Evolutionary conservation across 441 rosid genomes (phyloP).

Genomic region (Daphne laureola): DNA sequence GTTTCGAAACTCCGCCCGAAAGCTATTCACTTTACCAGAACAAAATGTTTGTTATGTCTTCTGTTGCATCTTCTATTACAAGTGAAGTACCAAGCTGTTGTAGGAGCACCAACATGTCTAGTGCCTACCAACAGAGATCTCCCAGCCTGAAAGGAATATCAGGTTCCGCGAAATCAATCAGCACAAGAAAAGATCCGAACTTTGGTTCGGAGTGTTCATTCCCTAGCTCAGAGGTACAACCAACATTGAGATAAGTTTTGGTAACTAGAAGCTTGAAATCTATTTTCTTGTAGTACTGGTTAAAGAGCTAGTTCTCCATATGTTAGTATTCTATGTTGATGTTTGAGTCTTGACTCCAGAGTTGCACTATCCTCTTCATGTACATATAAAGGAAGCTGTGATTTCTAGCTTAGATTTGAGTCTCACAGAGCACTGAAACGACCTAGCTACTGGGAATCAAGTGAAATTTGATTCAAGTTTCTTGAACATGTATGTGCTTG

Average conservation of each 20-base stretch:
- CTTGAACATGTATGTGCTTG: too few species aligned
- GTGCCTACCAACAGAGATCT: slow-evolving; percentile 60
- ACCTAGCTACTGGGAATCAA: too few species aligned
- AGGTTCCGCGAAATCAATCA: slow-evolving; percentile 44
- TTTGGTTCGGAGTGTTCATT: slow-evolving; percentile 47
- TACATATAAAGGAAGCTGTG: too few species aligned
- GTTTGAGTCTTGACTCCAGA: too few species aligned
- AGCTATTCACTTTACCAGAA: slow-evolving; percentile 73
- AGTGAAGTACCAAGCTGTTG: slow-evolving; percentile 35
- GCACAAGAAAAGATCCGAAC: slow-evolving; percentile 40
- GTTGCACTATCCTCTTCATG: too few species aligned
- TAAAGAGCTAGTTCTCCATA: neutral
- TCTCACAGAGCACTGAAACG: too few species aligned
- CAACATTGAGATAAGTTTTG: slow-evolving; percentile 26
- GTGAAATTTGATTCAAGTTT: too few species aligned
- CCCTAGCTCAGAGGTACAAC: slow-evolving; percentile 35
- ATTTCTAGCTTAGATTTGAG: too few species aligned
- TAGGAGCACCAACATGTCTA: slow-evolving; percentile 27
- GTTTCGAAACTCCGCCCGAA: slow-evolving; percentile 63
- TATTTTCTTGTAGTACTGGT: slow-evolving; percentile 10
- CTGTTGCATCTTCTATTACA: slow-evolving; percentile 30
- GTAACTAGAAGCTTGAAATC: neutral
- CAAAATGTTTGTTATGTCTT: slow-evolving; percentile 36
- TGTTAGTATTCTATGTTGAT: too few species aligned
- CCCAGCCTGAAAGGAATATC: slow-evolving; percentile 64